Conservation (phyloP, 495 filamentous ascomycete species). For the Penicillium paradoxum region DNA sequence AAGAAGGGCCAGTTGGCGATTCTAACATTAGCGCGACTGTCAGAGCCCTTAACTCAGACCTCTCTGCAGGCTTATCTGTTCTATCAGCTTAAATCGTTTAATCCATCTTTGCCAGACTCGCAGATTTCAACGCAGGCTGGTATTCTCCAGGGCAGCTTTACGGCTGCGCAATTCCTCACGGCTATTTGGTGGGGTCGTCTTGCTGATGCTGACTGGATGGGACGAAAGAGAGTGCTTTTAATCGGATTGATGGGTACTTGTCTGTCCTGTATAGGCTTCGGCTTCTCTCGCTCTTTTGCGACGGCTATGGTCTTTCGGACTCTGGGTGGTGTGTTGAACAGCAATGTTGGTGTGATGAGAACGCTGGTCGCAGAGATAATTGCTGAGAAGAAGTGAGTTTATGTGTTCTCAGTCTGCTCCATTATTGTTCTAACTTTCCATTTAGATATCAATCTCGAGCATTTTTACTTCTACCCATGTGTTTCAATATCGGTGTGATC, state of each 20-base stretch:
- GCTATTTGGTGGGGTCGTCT: constrained; percentile 75
- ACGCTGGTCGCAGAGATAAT: constrained; percentile 80
- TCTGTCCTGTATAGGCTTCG: constrained; percentile 70
- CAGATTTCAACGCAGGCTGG: constrained; percentile 73
- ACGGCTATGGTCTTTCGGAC: constrained; percentile 65
- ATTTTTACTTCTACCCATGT: constrained; percentile 76
- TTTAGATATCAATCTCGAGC: constrained; percentile 63
- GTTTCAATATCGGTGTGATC: constrained; percentile 71
- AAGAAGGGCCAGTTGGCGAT: constrained; percentile 70
- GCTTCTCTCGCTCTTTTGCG: constrained; percentile 65
- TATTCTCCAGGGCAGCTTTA: constrained; percentile 68
- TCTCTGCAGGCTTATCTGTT: constrained; percentile 73
- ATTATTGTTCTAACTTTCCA: constrained; percentile 1
- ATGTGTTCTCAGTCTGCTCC: background rate
- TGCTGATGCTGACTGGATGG: constrained; percentile 63
- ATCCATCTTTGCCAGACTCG: constrained; percentile 57
- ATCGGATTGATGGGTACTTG: constrained; percentile 70
- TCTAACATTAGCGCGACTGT: constrained; percentile 67
- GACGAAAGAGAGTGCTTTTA: constrained; percentile 71
- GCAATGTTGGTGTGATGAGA: constrained; percentile 75
- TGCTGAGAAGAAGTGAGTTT: constrained; percentile 54
- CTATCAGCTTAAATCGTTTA: constrained; percentile 65
- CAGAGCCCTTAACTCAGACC: constrained; percentile 75
- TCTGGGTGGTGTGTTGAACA: constrained; percentile 73
- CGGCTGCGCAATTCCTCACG: constrained; percentile 71